phyloP scores from a whole-genome alignment of 2,329 filamentous ascomycete species.

The Venturia asperata region DNA sequence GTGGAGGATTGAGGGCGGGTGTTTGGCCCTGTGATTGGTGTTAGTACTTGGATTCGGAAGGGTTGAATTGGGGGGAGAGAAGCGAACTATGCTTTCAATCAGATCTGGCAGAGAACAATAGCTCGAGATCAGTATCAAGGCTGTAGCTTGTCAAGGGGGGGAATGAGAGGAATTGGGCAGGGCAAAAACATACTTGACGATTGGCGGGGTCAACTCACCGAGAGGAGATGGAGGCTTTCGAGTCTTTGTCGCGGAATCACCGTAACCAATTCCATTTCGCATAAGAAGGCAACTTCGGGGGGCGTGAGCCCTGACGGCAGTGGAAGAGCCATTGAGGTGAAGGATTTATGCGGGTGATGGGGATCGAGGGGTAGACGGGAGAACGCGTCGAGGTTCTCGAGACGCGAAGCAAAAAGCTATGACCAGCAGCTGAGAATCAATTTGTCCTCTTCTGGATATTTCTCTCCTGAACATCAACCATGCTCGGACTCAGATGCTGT shows the following conservation, averaged over 20 bases:
- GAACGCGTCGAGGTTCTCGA: slow-evolving; percentile 14
- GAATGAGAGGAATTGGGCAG: neutral
- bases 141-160: neutral
- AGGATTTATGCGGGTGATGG: slow-evolving; percentile 21
- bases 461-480: slow-evolving; percentile 1
- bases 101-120: neutral
- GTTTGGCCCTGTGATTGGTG: slow-evolving; percentile 60
- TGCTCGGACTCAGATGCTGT: neutral
- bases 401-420: slow-evolving; percentile 9
- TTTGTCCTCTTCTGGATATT: neutral
- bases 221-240: slow-evolving; percentile 75
- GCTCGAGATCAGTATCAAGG: neutral
- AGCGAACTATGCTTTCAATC: no score
- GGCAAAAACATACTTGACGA: slow-evolving; percentile 9
- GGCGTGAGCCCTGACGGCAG: slow-evolving; percentile 65
- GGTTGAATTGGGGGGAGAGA: neutral
- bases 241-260: slow-evolving; percentile 86
- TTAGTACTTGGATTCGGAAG: slow-evolving; percentile 2
- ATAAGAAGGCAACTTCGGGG: slow-evolving; percentile 84
- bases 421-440: neutral
- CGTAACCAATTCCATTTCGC: slow-evolving; percentile 95
- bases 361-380: neutral
- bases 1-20: slow-evolving; percentile 68
- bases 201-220: slow-evolving; percentile 53
- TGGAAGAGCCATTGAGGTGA: slow-evolving; percentile 50